Evolutionary conservation across 768 basidiomycete genomes (phyloP).

Genomic region (Strobilomyces echinocephalus): DNA sequence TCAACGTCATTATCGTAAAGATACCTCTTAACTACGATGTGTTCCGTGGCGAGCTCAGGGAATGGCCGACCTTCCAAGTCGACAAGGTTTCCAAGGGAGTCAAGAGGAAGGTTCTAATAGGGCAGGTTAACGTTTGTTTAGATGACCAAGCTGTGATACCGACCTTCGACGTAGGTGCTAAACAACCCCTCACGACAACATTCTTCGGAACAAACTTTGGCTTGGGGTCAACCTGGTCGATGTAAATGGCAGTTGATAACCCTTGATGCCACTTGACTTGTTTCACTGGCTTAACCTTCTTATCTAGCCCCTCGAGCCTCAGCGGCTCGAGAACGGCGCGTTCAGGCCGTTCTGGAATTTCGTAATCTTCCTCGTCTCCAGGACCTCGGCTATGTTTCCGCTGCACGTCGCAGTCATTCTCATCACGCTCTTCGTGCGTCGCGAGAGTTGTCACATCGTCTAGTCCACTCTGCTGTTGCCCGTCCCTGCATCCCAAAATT

Average conservation of each 20-base stretch:
- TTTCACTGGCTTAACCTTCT: slow-evolving; percentile 35
- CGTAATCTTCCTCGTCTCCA: slow-evolving; percentile 80
- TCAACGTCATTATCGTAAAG: slow-evolving; percentile 72
- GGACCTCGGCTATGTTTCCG: slow-evolving; percentile 56
- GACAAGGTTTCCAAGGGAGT: slow-evolving; percentile 67
- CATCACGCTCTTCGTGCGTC: slow-evolving; percentile 18
- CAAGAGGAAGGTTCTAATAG: slow-evolving; percentile 53
- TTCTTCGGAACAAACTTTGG: slow-evolving; percentile 41
- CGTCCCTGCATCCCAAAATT: slow-evolving; percentile 23
- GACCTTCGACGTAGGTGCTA: slow-evolving; percentile 67
- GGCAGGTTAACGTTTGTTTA: slow-evolving; percentile 3
- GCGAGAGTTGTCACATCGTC: slow-evolving; percentile 1
- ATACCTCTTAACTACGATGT: slow-evolving; percentile 70
- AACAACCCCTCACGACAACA: slow-evolving; percentile 53
- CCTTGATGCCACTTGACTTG: slow-evolving; percentile 78
- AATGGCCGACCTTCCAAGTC: slow-evolving; percentile 50
- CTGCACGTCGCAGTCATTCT: slow-evolving; percentile 22
- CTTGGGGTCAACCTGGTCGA: slow-evolving; percentile 60
- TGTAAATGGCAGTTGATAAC: slow-evolving; percentile 53
- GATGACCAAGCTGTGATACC: slow-evolving; percentile 6
- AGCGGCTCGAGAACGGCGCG: slow-evolving; percentile 37
- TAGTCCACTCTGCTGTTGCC: slow-evolving; percentile 25
- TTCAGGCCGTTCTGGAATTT: slow-evolving; percentile 51
- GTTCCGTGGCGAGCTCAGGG: slow-evolving; percentile 56
- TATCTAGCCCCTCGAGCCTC: slow-evolving; percentile 33